These are phyloP conservation scores for Pittosporum tobira DNA, from an alignment of 129 eudicot genomes.

Conservation along the genomic window DNA sequence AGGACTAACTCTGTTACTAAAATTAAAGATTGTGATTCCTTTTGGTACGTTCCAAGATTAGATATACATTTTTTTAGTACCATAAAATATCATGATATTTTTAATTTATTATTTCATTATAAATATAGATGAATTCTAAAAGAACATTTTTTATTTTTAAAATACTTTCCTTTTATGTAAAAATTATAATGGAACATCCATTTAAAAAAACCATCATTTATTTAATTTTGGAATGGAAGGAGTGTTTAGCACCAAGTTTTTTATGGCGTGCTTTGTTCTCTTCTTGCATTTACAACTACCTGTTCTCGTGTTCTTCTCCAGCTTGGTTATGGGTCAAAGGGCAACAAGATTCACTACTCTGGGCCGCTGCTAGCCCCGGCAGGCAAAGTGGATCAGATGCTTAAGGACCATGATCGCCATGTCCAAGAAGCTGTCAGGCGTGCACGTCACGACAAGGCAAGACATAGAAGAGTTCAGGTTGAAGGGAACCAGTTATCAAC, in stretches of 20 bases:
- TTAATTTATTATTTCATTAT: too few relatives aligned
- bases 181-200: too few relatives aligned
- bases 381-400: constrained; percentile 66
- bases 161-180: too few relatives aligned
- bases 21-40: too few relatives aligned
- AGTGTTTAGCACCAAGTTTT: background rate
- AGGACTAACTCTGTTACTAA: too few relatives aligned
- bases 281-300: background rate
- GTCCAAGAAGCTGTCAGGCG: constrained; percentile 85
- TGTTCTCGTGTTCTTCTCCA: constrained; percentile 12
- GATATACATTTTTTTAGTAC: too few relatives aligned
- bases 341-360: constrained; percentile 81
- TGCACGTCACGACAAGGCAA: constrained; percentile 64
- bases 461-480: constrained; percentile 41
- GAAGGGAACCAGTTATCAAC: constrained; percentile 35
- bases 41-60: too few relatives aligned
- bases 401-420: constrained; percentile 89
- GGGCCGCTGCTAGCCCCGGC: constrained; percentile 75
- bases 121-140: too few relatives aligned
- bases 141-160: too few relatives aligned
- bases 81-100: too few relatives aligned
- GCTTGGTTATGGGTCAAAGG: constrained; percentile 85
- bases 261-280: background rate
- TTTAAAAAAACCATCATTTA: too few relatives aligned
- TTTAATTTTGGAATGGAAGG: too few relatives aligned